phyloP scores from a whole-genome alignment of 116 monocot genomes.

The Thalassia testudinum region DNA sequence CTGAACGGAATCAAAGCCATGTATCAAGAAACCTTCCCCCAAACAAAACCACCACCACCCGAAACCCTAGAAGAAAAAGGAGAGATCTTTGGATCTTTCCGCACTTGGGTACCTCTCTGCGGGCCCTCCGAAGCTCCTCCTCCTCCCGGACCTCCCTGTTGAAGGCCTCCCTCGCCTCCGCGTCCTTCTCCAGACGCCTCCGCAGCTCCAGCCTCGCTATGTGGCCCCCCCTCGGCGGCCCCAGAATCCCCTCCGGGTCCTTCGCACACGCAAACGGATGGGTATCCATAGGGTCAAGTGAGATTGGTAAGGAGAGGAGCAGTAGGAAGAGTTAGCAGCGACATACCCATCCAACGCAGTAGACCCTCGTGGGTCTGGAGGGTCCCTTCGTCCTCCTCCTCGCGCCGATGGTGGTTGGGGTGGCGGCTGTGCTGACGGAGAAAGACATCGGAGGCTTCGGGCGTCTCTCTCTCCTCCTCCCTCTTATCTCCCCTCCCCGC shows the following conservation, averaged over 20 bases:
- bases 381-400: background rate
- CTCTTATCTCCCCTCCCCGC: no score
- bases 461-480: no score
- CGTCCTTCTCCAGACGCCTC: slow-evolving; percentile 62
- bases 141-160: slow-evolving; percentile 57
- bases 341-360: slow-evolving; percentile 18
- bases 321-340: background rate
- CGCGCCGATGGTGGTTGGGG: no score
- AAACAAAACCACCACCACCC: no score
- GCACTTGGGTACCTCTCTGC: slow-evolving; percentile 32
- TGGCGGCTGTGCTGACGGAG: no score
- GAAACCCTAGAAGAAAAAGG: background rate
- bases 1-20: slow-evolving; percentile 15
- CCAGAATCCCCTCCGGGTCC: slow-evolving; percentile 87
- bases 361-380: background rate
- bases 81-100: background rate
- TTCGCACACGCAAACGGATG: slow-evolving; percentile 1
- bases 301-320: no score
- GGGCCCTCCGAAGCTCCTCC: slow-evolving; percentile 39
- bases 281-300: background rate
- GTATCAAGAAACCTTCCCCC: slow-evolving; percentile 5
- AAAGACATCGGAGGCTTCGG: no score
- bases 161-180: slow-evolving; percentile 49
- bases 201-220: slow-evolving; percentile 65
- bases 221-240: slow-evolving; percentile 54